Base-by-base conservation (phyloP, 768 basidiomycete species). In the Rhizopogon roseolus region DNA sequence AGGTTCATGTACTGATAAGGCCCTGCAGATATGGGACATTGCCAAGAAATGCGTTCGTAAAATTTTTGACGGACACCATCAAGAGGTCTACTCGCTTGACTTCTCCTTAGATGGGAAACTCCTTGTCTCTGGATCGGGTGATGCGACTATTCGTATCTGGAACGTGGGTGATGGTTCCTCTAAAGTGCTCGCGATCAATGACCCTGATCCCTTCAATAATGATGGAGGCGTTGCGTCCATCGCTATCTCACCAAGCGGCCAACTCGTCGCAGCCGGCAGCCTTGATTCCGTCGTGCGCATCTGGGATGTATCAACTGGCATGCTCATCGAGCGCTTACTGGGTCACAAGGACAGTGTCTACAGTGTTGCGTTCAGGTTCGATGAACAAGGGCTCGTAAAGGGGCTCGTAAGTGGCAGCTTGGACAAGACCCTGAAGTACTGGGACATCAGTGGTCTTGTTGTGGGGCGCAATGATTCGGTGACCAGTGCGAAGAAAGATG, bases 201-300 rank as follows among this genome's bases (percentile, higher is more conserved):
- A 53, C 27, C 48, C 55, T 7, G 56, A 65, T 36, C 42, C 51
- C 34, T 42, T 55, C 27, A 64, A 71, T 41, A 58, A 44, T 19
- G 59, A 60, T 29, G 32, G 57, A 17, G 56, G 13, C 29, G 13
- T 49, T 7, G 69, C 67, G 42, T 69, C 66, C 2, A 56, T 69
- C 22, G 28, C 68, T 1, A 61, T 70, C 25, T 62, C 71, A 50
- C 32, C 46, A 2, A 53, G 60, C 53, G 76, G 78, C 4, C 69
- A 67, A 44, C 71, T 77, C 53, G 73, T 81, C 17, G 81, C 79
- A 37, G 75, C 80, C 34, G 81, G 80, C 6, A 72, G 71, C 32
- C 71, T 82, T 14, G 80, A 81, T 59, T 75, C 76, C 25, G 66
- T 73, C 52, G 69, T 82, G 29, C 72, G 81, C 49, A 69, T 82